Evolutionary conservation across 257 asterid genomes (phyloP).

Genomic region (Agastache rugosa): DNA sequence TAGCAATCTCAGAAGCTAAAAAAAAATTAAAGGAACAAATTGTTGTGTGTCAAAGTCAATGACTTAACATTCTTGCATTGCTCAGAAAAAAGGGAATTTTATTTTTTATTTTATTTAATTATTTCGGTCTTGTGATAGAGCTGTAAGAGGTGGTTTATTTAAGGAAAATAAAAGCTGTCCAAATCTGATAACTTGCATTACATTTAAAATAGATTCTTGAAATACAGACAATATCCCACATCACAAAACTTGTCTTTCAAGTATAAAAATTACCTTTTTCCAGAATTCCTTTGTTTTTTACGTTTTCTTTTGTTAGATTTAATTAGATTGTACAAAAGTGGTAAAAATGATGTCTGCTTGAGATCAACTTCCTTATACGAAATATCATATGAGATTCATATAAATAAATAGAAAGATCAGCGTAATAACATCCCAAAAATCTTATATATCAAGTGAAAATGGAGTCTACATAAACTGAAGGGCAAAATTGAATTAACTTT

Average conservation of each 20-base stretch:
- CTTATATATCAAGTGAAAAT: not conserved
- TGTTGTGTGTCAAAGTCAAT: conserved; percentile 49
- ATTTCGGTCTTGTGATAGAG: conserved; percentile 21
- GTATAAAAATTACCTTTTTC: conserved; percentile 30
- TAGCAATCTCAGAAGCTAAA: conserved; percentile 50
- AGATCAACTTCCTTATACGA: not conserved
- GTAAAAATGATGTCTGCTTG: not conserved
- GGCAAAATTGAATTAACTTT: conserved; percentile 43
- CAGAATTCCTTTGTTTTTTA: not conserved
- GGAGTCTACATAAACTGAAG: conserved; percentile 9
- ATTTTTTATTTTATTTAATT: not conserved
- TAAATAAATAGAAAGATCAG: not conserved
- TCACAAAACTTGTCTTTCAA: conserved; percentile 40
- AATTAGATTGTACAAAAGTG: not conserved
- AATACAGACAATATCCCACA: conserved; percentile 33
- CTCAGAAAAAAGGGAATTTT: conserved; percentile 30
- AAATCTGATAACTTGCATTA: conserved; percentile 53
- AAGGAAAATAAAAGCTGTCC: conserved; percentile 46
- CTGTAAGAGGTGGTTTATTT: conserved; percentile 17
- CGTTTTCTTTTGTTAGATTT: not conserved
- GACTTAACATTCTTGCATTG: conserved; percentile 49
- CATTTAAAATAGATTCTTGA: conserved; percentile 48
- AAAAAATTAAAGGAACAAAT: conserved; percentile 17
- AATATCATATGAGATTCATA: not conserved
- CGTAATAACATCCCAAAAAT: not conserved